phyloP scores from a whole-genome alignment of 2,329 filamentous ascomycete genomes.

The Penicillium polonicum region DNA sequence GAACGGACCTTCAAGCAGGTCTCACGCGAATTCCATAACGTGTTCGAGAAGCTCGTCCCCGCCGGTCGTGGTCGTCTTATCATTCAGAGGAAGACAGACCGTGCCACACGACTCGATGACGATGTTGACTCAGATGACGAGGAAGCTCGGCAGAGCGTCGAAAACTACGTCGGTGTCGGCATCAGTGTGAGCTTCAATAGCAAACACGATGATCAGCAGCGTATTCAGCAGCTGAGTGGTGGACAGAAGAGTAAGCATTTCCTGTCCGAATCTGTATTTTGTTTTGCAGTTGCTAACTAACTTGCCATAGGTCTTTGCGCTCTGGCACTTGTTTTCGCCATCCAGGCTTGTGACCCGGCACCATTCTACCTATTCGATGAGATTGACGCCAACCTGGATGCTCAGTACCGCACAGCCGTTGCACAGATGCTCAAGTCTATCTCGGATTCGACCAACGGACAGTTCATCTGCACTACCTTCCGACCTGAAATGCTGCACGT shows the following conservation, averaged over 20 bases:
- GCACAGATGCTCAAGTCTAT: slow-evolving; percentile 82
- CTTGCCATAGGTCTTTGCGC: slow-evolving; percentile 74
- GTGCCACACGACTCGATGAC: slow-evolving; percentile 62
- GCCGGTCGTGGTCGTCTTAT: slow-evolving; percentile 87
- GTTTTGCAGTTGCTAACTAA: slow-evolving; percentile 12
- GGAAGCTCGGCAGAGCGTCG: slow-evolving; percentile 64
- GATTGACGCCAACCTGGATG: slow-evolving; percentile 96
- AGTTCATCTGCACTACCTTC: slow-evolving; percentile 99
- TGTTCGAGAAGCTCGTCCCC: slow-evolving; percentile 93
- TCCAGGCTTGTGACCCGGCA: slow-evolving; percentile 93
- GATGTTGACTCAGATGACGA: slow-evolving; percentile 66
- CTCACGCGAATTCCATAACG: slow-evolving; percentile 83
- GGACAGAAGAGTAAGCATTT: slow-evolving; percentile 83
- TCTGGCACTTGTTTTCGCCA: slow-evolving; percentile 97
- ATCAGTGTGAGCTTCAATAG: slow-evolving; percentile 99
- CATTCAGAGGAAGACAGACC: slow-evolving; percentile 87
- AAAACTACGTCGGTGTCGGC: slow-evolving; percentile 94
- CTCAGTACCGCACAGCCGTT: slow-evolving; percentile 95
- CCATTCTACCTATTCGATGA: slow-evolving; percentile 99
- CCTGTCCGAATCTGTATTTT: neutral
- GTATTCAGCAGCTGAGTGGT: slow-evolving; percentile 94
- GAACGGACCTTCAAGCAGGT: slow-evolving; percentile 99
- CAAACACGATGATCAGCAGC: slow-evolving; percentile 96
- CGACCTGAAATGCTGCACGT: slow-evolving; percentile 92
- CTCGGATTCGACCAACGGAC: slow-evolving; percentile 58